Percentiles rank a stretch among this genome's conserved stretches.
Conservation (phyloP, 1,139 yeast species). For the Diutina rugosa region DNA sequence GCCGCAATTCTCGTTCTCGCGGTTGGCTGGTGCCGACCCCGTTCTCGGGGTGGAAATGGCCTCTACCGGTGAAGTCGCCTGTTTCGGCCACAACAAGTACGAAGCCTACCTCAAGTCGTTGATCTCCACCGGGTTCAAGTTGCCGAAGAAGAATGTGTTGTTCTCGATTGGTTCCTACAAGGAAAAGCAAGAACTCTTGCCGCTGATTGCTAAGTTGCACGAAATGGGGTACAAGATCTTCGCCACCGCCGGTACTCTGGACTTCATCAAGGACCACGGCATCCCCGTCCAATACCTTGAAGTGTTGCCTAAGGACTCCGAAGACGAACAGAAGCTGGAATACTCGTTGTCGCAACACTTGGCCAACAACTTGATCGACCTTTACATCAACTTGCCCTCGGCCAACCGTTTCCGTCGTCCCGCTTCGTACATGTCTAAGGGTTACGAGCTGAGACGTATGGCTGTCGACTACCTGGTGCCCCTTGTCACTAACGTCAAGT, state of each 20-base stretch:
- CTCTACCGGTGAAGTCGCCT: constrained; percentile 98
- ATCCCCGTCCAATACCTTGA: constrained; percentile 93
- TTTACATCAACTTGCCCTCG: constrained; percentile 94
- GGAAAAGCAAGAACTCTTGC: constrained; percentile 88
- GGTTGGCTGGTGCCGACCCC: constrained; percentile 98
- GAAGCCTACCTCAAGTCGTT: constrained; percentile 95
- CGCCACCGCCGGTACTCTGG: constrained; percentile 99
- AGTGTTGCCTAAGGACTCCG: constrained; percentile 47
- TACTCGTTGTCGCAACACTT: constrained; percentile 92
- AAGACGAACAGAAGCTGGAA: constrained; percentile 74
- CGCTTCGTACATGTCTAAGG: constrained; percentile 93
- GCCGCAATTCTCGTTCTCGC: constrained; percentile 95
- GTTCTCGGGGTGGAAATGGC: constrained; percentile 99
- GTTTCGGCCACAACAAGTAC: constrained; percentile 90
- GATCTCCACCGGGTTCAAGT: constrained; percentile 86
- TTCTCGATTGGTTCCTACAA: constrained; percentile 95
- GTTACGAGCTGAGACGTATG: constrained; percentile 98
- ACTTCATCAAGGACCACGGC: constrained; percentile 88
- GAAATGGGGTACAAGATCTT: constrained; percentile 82
- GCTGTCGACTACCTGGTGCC: constrained; percentile 99
- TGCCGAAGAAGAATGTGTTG: constrained; percentile 90
- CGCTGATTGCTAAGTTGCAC: constrained; percentile 69
- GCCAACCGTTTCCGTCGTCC: constrained; percentile 97
- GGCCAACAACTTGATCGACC: constrained; percentile 91
- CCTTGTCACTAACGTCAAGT: constrained; percentile 91